These are phyloP conservation scores for Teunomyces aglyptinius DNA, from an alignment of 805 yeast genomes.

Conservation along the genomic window DNA sequence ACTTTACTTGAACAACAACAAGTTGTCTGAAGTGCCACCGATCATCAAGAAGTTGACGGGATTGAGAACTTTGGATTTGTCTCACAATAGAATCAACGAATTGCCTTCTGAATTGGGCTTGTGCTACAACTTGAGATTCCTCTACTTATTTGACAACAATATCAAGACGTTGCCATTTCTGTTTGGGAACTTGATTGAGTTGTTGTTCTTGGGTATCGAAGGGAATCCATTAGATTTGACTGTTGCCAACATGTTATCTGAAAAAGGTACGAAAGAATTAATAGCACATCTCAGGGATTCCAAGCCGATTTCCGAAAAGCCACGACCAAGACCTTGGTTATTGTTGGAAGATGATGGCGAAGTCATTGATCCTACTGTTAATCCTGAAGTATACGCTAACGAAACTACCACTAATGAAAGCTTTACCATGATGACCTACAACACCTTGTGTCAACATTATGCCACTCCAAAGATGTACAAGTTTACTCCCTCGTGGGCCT, in stretches of 20 bases:
- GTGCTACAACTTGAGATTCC: conserved; percentile 72
- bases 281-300: conserved; percentile 79
- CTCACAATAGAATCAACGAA: conserved; percentile 66
- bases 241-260: conserved; percentile 65
- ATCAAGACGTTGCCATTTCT: conserved; percentile 74
- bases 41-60: conserved; percentile 66
- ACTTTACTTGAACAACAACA: conserved; percentile 83
- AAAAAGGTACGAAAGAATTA: conserved; percentile 81
- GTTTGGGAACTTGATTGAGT: conserved; percentile 79
- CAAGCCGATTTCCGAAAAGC: conserved; percentile 64
- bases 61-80: conserved; percentile 79
- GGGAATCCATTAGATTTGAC: conserved; percentile 81
- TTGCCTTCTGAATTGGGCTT: conserved; percentile 87
- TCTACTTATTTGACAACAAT: conserved; percentile 86
- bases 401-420: conserved; percentile 30
- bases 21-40: conserved; percentile 64
- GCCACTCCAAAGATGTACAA: conserved; percentile 91
- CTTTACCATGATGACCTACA: conserved; percentile 82
- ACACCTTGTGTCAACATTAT: conserved; percentile 92
- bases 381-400: conserved; percentile 31
- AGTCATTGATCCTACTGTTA: conserved; percentile 33
- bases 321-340: conserved; percentile 81
- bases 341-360: conserved; percentile 77
- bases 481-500: conserved; percentile 96
- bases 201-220: conserved; percentile 87